Conservation (phyloP, 805 yeast species). For the Lipomyces mesembrius region DNA sequence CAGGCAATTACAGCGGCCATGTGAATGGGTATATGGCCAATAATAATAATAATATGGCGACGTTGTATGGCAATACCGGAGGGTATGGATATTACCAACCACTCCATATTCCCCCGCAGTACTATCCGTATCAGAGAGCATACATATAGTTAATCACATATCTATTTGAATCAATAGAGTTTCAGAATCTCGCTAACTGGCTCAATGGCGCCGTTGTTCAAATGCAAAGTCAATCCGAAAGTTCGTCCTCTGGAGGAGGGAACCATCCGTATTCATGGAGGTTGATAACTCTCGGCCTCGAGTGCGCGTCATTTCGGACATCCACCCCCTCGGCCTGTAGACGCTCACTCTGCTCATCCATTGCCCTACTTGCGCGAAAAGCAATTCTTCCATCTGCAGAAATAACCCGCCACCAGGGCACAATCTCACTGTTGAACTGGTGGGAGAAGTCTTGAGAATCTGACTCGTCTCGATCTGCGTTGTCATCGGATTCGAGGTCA, state of each 20-base stretch:
- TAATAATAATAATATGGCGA: neutral
- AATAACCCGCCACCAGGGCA: constrained; percentile 86
- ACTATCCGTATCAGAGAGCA: neutral
- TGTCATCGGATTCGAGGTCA: constrained; percentile 18
- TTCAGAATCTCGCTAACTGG: neutral
- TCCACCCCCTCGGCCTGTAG: constrained; percentile 55
- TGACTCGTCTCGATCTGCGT: neutral
- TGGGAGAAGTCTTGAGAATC: constrained; percentile 12
- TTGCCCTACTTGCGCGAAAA: constrained; percentile 51
- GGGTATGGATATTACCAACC: neutral
- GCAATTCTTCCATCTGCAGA: constrained; percentile 67
- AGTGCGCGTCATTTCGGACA: constrained; percentile 43
- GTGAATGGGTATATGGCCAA: neutral
- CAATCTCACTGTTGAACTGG: constrained; percentile 46
- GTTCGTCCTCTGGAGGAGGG: constrained; percentile 47
- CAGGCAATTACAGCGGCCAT: neutral
- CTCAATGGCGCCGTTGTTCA: no score
- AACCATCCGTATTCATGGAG: constrained; percentile 68
- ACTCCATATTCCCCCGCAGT: neutral
- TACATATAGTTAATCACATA: neutral
- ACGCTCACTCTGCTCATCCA: constrained; percentile 51
- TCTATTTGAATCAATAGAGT: neutral
- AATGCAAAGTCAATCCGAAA: constrained; percentile 10
- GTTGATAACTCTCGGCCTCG: constrained; percentile 45
- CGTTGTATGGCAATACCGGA: neutral